Conservation (phyloP, 306 rosid genomes). For the Ziziphus jujuba region DNA sequence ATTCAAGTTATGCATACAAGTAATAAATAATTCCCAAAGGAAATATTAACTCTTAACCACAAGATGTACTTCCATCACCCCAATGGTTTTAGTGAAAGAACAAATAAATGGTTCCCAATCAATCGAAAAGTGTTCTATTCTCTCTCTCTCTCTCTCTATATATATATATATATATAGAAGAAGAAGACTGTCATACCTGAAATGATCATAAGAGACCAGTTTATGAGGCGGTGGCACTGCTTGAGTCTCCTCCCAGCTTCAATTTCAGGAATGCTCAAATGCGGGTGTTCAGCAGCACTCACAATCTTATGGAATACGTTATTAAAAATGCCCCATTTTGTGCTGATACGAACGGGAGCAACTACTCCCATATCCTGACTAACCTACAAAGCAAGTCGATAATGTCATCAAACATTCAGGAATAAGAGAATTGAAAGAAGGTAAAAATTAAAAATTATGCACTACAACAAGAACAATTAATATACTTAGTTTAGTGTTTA, state of each 20-base stretch:
- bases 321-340: conserved; percentile 74
- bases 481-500: background rate
- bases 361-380: conserved; percentile 99
- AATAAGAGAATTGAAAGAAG: background rate
- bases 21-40: too few relatives aligned
- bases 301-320: conserved; percentile 64
- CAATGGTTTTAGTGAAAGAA: too few relatives aligned
- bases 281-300: conserved; percentile 92
- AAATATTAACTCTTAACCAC: too few relatives aligned
- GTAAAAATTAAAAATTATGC: background rate
- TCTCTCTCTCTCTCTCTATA: too few relatives aligned
- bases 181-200: conserved; percentile 54
- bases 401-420: conserved; percentile 18
- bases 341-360: conserved; percentile 90
- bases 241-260: conserved; percentile 97
- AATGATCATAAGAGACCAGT: conserved; percentile 78
- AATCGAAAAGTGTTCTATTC: background rate
- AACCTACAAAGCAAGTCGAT: conserved; percentile 48
- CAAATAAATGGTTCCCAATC: too few relatives aligned
- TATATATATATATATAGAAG: too few relatives aligned
- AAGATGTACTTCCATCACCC: too few relatives aligned
- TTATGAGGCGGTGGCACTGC: conserved; percentile 71
- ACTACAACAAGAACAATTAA: background rate
- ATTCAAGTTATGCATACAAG: too few relatives aligned
- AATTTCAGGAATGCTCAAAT: conserved; percentile 97